phyloP scores from a whole-genome alignment of 2,329 filamentous ascomycete genomes.

The Monilinia aucupariae region DNA sequence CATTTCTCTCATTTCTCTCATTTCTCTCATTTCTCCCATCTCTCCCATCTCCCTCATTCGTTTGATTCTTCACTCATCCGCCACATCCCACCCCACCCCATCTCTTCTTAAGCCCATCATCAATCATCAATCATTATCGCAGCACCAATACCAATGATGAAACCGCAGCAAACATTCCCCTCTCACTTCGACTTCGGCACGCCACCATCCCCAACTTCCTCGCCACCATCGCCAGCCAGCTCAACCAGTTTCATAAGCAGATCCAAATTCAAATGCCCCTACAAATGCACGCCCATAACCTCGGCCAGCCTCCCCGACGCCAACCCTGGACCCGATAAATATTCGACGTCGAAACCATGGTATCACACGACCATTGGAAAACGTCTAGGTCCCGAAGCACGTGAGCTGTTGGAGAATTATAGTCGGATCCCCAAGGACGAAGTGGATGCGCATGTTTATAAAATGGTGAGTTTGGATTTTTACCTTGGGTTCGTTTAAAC shows the following conservation, averaged over 20 bases:
- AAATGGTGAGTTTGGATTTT: conserved; percentile 16
- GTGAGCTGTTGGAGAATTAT: conserved; percentile 25
- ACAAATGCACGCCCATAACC: not conserved
- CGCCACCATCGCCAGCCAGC: too few relatives aligned
- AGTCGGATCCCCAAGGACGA: conserved; percentile 19
- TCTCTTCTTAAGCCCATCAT: too few relatives aligned
- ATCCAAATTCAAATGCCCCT: not conserved
- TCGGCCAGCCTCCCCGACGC: not conserved
- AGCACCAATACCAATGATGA: not conserved
- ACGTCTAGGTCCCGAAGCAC: conserved; percentile 11
- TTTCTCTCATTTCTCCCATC: too few relatives aligned
- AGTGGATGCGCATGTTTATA: conserved; percentile 22
- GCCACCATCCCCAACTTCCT: not conserved
- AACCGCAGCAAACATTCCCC: not conserved
- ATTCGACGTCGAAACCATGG: conserved; percentile 13
- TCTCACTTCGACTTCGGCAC: conserved; percentile 3
- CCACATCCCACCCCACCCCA: not conserved
- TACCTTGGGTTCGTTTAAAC: not conserved
- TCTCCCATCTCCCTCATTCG: too few relatives aligned
- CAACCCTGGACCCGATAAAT: not conserved
- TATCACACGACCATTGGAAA: conserved; percentile 3
- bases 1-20: too few relatives aligned
- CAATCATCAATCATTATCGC: too few relatives aligned
- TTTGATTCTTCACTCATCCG: too few relatives aligned
- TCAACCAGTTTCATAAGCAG: too few relatives aligned